Conservation (phyloP, 371 early-diverging fungal species). For the Mortierella sp. region DNA sequence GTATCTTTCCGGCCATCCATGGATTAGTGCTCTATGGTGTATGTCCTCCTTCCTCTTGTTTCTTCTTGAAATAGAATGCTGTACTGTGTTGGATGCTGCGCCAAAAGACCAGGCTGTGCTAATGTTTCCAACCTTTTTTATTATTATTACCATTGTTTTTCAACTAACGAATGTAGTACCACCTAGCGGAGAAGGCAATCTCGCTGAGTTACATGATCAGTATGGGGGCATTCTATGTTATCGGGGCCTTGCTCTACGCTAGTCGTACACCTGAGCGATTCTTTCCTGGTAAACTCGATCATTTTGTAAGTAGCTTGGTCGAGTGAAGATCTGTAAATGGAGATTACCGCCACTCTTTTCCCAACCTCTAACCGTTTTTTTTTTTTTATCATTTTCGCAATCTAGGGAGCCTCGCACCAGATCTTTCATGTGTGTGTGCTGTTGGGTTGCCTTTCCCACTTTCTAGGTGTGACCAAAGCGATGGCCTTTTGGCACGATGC, state of each 20-base stretch:
- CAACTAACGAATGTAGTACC: conserved; percentile 27
- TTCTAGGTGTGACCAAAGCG: conserved; percentile 79
- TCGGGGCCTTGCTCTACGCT: conserved; percentile 89
- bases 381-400: background rate
- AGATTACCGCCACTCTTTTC: background rate
- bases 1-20: conserved; percentile 82
- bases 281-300: conserved; percentile 69
- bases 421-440: conserved; percentile 91
- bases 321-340: too few relatives aligned
- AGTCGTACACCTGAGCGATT: conserved; percentile 70
- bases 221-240: conserved; percentile 83
- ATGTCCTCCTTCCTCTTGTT: conserved; percentile 15
- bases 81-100: background rate
- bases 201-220: conserved; percentile 67
- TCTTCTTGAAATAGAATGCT: background rate
- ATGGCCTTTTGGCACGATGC: conserved; percentile 58
- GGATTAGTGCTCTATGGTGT: conserved; percentile 77
- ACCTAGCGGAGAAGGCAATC: conserved; percentile 64
- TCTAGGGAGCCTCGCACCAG: conserved; percentile 84
- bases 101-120: background rate
- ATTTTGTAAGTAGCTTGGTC: conserved; percentile 58
- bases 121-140: background rate
- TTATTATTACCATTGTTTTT: background rate
- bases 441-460: conserved; percentile 82
- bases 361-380: background rate